These are phyloP conservation scores for Daucus carota DNA, from an alignment of 129 eudicot genomes.

Conservation along the genomic window DNA sequence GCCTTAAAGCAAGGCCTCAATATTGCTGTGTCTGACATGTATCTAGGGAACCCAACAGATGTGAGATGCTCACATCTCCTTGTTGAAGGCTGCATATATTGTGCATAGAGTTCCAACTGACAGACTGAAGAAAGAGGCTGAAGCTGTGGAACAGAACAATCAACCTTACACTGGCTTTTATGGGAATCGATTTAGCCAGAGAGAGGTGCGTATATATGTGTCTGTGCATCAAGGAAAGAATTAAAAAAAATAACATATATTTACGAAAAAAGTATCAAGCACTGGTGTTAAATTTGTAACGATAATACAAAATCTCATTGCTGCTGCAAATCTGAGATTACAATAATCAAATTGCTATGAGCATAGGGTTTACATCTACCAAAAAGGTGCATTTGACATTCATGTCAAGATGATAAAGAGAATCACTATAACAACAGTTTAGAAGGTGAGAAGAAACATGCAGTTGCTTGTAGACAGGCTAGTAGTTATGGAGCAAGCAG, in stretches of 20 bases:
- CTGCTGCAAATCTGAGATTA: too few species aligned
- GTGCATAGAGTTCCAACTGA: background rate
- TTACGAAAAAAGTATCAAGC: too few species aligned
- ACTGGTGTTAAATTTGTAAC: too few species aligned
- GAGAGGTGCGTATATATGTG: background rate
- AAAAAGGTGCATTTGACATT: background rate
- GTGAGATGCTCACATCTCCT: background rate
- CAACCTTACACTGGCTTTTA: background rate
- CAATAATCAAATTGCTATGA: background rate
- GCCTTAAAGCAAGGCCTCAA: conserved; percentile 9
- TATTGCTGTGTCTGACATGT: background rate
- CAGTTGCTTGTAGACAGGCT: background rate
- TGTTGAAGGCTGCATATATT: background rate
- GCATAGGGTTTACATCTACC: background rate
- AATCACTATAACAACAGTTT: background rate
- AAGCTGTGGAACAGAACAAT: background rate
- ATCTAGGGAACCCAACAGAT: background rate
- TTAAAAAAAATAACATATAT: too few species aligned
- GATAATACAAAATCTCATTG: too few species aligned
- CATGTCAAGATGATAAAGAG: background rate
- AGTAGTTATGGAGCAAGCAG: background rate
- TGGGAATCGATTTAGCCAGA: background rate
- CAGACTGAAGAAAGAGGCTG: background rate
- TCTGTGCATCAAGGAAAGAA: too few species aligned
- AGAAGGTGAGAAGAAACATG: too few species aligned